Conservation (phyloP, 805 yeast species). For the Saturnispora halmiae region DNA sequence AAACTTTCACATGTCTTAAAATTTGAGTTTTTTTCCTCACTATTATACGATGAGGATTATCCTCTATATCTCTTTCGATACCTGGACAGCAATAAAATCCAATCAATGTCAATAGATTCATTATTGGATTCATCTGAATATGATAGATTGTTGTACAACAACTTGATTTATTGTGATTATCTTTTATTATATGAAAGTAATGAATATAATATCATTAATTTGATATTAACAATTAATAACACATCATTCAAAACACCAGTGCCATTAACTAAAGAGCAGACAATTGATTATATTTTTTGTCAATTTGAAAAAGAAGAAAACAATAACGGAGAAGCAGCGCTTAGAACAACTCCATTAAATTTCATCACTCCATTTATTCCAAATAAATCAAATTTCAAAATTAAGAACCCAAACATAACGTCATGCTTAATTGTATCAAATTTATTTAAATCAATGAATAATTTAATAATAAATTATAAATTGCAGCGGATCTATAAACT, state of each 20-base stretch:
- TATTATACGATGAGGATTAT: slow-evolving; percentile 67
- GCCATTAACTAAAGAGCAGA: slow-evolving; percentile 10
- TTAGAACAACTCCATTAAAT: slow-evolving; percentile 14
- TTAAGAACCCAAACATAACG: slow-evolving; percentile 26
- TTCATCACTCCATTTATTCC: slow-evolving; percentile 25
- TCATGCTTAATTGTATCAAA: slow-evolving; percentile 43
- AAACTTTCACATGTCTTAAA: slow-evolving; percentile 70
- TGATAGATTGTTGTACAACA: slow-evolving; percentile 21
- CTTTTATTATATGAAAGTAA: slow-evolving; percentile 20
- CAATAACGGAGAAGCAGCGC: slow-evolving; percentile 7
- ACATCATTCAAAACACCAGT: slow-evolving; percentile 2
- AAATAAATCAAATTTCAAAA: slow-evolving; percentile 16
- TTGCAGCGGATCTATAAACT: slow-evolving; percentile 64
- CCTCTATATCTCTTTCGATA: slow-evolving; percentile 31
- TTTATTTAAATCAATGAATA: slow-evolving; percentile 46
- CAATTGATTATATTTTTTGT: slow-evolving; percentile 15
- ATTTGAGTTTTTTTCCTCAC: slow-evolving; percentile 59
- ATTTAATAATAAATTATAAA: slow-evolving; percentile 49
- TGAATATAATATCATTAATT: slow-evolving; percentile 24
- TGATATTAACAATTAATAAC: slow-evolving; percentile 16
- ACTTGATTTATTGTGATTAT: slow-evolving; percentile 28
- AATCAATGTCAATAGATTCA: slow-evolving; percentile 19
- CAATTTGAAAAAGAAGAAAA: not conserved
- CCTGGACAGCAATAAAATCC: slow-evolving; percentile 24
- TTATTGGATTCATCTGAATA: slow-evolving; percentile 25